Base-by-base conservation (phyloP, 116 monocot species). In the Cymodocea nodosa region DNA sequence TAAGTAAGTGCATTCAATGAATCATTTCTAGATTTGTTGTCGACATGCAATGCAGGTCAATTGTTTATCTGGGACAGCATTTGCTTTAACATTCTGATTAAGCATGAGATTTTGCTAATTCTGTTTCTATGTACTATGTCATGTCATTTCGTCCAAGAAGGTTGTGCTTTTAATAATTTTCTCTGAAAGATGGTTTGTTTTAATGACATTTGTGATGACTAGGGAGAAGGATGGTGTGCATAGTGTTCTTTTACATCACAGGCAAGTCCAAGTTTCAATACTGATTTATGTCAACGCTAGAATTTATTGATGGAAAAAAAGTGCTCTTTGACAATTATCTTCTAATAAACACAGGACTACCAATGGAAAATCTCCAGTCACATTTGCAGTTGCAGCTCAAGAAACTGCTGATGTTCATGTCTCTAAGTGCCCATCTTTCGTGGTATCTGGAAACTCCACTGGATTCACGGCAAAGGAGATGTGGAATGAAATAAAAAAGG, bases 321-420 rank as follows among this genome's bases (percentile, higher is more conserved):
- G 8, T n/a, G 35, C 15, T 48, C 16, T 58, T 25, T 57, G 14
- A 54, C 16, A 1, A 63, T 52, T 53, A 18, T 52, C 4, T 63
- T 51, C 55, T 10, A 2, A 52, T 39, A 22, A 23, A 5, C 74
- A 36, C 85, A 95, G 91, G 64, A 88, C 92, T 68, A 76, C 75
- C 17, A 66, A 92, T 64, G 89, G 86, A 57, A 70, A 74, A 67
- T 66, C 89, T 60, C 98, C 91, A 58, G 78, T 98, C 48, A 89
- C 86, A 64, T 98, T 84, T 74, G 92, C 92, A 36, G 86, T 98
- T 65, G 98, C 98, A 39, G 89, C 92, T 75, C 79, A 98, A 78
- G 89, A 89, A 62, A 89, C 88, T 60, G 66, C 55, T 64, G 75
- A 86, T 70, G 79, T 92, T 72, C 85, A 82, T 65, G 79, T 98